Evolutionary conservation across 352 stramenopile species (phyloP), one percentile per base, ranked within the genome.

Genomic region (Phytophthora pisi): DNA sequence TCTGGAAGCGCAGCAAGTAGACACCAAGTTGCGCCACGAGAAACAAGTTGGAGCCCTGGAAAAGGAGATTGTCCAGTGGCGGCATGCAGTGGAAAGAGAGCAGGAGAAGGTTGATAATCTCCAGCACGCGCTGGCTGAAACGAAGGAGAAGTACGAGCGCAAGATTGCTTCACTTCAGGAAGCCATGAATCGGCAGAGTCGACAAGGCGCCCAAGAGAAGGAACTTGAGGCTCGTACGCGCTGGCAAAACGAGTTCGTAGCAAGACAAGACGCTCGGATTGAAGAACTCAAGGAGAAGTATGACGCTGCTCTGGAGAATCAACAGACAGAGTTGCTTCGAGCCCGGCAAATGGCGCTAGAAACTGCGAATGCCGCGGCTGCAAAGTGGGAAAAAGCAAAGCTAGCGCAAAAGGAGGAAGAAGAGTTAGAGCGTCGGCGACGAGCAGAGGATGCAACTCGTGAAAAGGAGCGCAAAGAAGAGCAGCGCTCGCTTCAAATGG

Each of bases 251-350:
- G 81, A 91, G 2, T 89, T 91, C 56, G 73, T 81, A 4, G 70
- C 78, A 2, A 85, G 88, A 43, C 85, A 93, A 71, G 85, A 93
- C n/a, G 81, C 82, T 1, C 62, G 80, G 1, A 85, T 93, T 11
- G 79, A 93, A 26, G 64, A 81, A 10, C 55, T 93, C 0, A 93
- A 91, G 34, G 68, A 66, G 9, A 93, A 93, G 55, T 93, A 91
- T 50, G 85, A 93, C 47, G 70, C 67, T 23, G 81, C 79, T 23
- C 64, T 93, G 3, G 81, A 89, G 54, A 76, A 67, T 0, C 85
- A 93, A 42, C 82, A 88, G 45, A 13, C 60, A 11, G 85, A 93
- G 40, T 61, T 93, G 0, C 47, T 87, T 40, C 68, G 64, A 30
- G 79, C 85, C 23, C 71, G 79, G 0, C 81, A 91, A 23, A 63